A percentile compares a stretch with the other conserved stretches of the same genome.
phyloP scores from a whole-genome alignment of 495 filamentous ascomycete species.

The Aeminium ludgeri region DNA sequence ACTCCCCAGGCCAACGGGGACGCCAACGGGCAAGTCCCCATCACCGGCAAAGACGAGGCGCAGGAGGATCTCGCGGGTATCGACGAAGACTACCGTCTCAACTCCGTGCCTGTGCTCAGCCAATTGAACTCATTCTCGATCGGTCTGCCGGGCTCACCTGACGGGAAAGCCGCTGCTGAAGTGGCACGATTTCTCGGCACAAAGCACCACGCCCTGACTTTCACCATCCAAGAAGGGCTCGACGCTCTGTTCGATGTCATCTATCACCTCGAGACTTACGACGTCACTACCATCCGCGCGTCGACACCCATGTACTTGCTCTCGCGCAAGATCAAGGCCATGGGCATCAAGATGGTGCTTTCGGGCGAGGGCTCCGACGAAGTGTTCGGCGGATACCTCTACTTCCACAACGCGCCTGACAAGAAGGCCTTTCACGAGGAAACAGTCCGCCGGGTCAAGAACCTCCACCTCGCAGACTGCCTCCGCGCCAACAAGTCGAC shows the following conservation, averaged over 20 bases:
- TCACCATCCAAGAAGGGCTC: constrained; percentile 90
- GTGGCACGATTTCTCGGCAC: constrained; percentile 93
- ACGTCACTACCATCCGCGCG: constrained; percentile 95
- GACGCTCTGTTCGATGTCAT: constrained; percentile 94
- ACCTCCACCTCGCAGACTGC: constrained; percentile 89
- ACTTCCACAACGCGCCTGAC: constrained; percentile 89
- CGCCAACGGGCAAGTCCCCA: constrained; percentile 26
- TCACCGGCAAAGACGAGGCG: constrained; percentile 17
- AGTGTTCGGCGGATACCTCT: constrained; percentile 95
- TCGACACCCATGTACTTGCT: constrained; percentile 98
- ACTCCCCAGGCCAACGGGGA: constrained; percentile 24
- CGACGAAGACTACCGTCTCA: constrained; percentile 74
- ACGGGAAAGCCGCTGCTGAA: constrained; percentile 72
- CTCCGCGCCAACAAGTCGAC: constrained; percentile 97
- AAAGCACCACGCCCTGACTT: constrained; percentile 93
- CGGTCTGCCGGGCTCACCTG: constrained; percentile 76
- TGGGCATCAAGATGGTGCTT: constrained; percentile 98
- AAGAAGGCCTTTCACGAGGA: constrained; percentile 86
- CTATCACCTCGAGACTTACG: constrained; percentile 91
- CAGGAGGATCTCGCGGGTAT: constrained; percentile 73
- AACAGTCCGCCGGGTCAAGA: constrained; percentile 80
- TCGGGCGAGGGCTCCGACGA: constrained; percentile 93
- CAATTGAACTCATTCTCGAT: constrained; percentile 98
- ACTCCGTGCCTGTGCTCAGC: constrained; percentile 70
- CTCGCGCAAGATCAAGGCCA: constrained; percentile 93